A percentile compares a stretch with the other conserved stretches of the same genome.
These are phyloP conservation scores for Oldenlandia corymbosa DNA, from an alignment of 257 asterid species.

Conservation along the genomic window DNA sequence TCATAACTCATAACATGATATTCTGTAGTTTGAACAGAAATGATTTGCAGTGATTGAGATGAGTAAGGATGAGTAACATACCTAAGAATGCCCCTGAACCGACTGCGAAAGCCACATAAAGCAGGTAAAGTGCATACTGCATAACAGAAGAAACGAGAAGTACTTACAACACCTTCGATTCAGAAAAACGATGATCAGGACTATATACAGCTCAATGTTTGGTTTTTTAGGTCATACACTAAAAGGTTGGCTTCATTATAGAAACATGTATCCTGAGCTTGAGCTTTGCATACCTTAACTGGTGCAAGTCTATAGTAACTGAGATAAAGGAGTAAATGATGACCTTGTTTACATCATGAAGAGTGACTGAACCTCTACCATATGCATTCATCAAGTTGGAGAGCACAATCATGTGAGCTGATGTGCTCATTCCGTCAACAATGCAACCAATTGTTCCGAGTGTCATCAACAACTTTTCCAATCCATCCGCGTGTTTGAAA, in stretches of 20 bases:
- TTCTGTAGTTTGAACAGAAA: not conserved
- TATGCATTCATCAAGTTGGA: constrained; percentile 13
- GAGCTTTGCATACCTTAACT: too few relatives aligned
- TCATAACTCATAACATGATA: not conserved
- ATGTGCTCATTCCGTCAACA: constrained; percentile 1
- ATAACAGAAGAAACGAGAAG: not conserved
- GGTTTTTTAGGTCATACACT: not conserved
- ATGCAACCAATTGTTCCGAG: constrained; percentile 14
- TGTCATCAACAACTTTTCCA: constrained; percentile 15
- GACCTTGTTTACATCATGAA: constrained; percentile 13
- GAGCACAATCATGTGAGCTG: constrained; percentile 9
- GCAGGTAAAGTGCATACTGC: constrained; percentile 17
- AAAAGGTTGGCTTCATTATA: too few relatives aligned
- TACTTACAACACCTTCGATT: not conserved
- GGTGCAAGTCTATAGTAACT: not conserved
- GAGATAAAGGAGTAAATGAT: not conserved
- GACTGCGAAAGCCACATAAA: constrained; percentile 12
- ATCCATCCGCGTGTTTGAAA: constrained; percentile 6
- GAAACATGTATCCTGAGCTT: not conserved
- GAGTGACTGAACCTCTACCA: constrained; percentile 6
- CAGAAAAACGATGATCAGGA: not conserved
- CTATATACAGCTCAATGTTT: not conserved
- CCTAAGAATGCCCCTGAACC: constrained; percentile 19
- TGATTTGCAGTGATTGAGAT: not conserved
- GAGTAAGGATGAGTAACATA: constrained; percentile 5